Evolutionary conservation across 139 green algal genomes (phyloP), one percentile per base, ranked within the genome.

Genomic region (Volvox reticuliferus): DNA sequence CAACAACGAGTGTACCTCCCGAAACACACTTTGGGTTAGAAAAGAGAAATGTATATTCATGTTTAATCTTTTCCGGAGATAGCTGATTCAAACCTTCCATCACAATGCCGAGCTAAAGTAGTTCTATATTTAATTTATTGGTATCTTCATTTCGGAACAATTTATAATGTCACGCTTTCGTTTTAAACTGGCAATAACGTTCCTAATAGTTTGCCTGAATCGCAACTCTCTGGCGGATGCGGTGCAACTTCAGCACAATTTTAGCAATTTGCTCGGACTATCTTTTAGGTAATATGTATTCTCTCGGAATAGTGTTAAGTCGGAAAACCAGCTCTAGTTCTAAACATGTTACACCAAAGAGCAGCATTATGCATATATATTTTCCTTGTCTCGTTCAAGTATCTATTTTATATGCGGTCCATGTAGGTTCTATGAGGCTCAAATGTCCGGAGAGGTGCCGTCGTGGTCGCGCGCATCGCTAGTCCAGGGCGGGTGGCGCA

Each of bases 381-480:
- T n/a, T 24, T 73, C 65, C 6, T 26, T 26, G 65, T 30, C 65
- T 28, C 24, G 65, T 5, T 26, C 24, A 73, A 73, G 24, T 28
- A 16, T 12, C 65, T 73, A 3, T 79, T 55, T 55, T 55, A 55
- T 55, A 55, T 9, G 44, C 44, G 44, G 5, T 9, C 44, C 44
- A n/a, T 62, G 14, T 50, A 90, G 86, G 35, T 90, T 90, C 24
- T 90, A 90, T 20, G 86, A 90, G 75, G 86, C 86, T 22, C 86
- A 90, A 26, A 90, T 90, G 86, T 77, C 73, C 9, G 86, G 86
- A 3, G 61, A 84, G 1, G 86, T 90, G 26, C 86, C 86, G 1
- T 18, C 21, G 0, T 90, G 86, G 86, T 85, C 73, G 17, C 86
- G 86, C 21, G 86, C 86, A 0, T 76, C 73, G 2, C 30, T 30